Base-by-base conservation (phyloP, 1,284 basidiomycete species). In the Waitea zeae region DNA sequence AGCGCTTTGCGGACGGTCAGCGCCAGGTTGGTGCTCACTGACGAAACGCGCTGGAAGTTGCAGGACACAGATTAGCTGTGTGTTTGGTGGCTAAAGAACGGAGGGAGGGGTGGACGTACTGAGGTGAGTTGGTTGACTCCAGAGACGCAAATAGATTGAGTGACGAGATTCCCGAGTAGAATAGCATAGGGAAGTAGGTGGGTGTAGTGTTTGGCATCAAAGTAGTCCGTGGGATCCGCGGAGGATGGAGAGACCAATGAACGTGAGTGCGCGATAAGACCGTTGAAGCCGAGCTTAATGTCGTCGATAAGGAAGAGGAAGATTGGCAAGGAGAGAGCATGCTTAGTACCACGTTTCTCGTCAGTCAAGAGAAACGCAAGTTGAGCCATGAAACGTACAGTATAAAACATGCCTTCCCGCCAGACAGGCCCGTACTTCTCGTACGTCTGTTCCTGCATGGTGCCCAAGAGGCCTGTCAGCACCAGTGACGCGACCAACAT, bases 361-460 rank as follows among this genome's bases (percentile, higher is more conserved):
- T 24, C 13, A 28, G 17, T 24, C 5, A 31, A 17, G 22, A 20
- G 7, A 9, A 19, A 13, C 31, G 13, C 26, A 12, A 17, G 12
- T 17, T 1, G 20, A 34, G 12, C 24, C n/a, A n/a, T n/a, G n/a
- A n/a, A n/a, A 39, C 58, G 36, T 46, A 79, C 77, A 24, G 73
- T 79, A 46, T 90, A 93, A 52, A 93, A 92, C 2, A 92, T 64
- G 4, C 74, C 77, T 54, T 92, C 88, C 44, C 70, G 70, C 88
- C 88, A 93, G 46, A 71, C 75, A 0, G 75, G 73, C 3, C 76
- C 76, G 43, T 78, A 76, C 35, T 56, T 64, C 30, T 55, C 59
- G 48, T 84, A 93, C 2, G 86, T 88, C 34, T 59, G 59, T 50
- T 92, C 87, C 61, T 92, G 87, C 34, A 83, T 63, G 15, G 86